Base-by-base conservation (phyloP, 768 basidiomycete species). In the Podaxis pistillaris region DNA sequence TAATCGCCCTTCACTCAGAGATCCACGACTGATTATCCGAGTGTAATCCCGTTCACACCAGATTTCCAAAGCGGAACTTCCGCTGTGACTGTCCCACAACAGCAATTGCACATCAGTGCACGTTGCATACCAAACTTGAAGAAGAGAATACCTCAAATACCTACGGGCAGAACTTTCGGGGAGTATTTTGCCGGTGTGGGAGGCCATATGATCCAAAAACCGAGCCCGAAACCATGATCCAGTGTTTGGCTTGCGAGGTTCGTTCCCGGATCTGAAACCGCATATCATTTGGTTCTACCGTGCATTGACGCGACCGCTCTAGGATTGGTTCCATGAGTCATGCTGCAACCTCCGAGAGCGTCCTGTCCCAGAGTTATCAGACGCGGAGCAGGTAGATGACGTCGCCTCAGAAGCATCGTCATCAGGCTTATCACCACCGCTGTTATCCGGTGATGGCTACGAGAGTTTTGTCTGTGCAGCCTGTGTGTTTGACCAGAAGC, bases 311-410 rank as follows among this genome's bases (percentile, higher is more conserved):
- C 19, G 30, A 33, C 8, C 33, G 2, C 50, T 63, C n/a, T 64
- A 93, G 91, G 92, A 94, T 69, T 94, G 93, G 93, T 94, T 87
- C 73, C 93, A 94, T 67, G 93, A 94, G 76, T 93, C 91, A 11
- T 94, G 93, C 68, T 85, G 93, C 67, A 89, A 91, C 73, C 80
- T 94, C 47, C 83, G 91, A 63, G 84, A 88, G 71, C 82, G 82
- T 22, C 90, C 78, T 49, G 72, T 69, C 57, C 65, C 67, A 52
- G 59, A 41, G 6, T 51, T 40, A 8, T 65, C 66, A 61, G 57
- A 69, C 30, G 26, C 60, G 62, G 69, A 54, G 49, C 67, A 52
- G 64, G 68, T n/a, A 40, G 79, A 76, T 36, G 86, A 87, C 67
- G 81, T 76, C 33, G 73, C 71, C 36, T 93, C 91, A 15, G 85